Base-by-base conservation (phyloP, 345 rosid species). In the Salix dunnii region DNA sequence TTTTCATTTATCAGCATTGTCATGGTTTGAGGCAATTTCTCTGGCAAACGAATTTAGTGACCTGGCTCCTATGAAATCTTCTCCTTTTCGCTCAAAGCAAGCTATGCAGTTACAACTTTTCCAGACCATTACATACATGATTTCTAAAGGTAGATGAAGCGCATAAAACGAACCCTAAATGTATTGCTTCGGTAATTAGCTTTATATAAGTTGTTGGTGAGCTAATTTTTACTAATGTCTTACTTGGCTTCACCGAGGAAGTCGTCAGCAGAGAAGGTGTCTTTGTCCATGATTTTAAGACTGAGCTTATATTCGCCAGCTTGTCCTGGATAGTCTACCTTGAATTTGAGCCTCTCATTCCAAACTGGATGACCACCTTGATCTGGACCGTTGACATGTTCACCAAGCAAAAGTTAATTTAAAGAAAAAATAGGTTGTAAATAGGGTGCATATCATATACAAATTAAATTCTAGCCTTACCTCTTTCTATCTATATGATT, bases 241-340 rank as follows among this genome's bases (percentile, higher is more conserved):
- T 88, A 95, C 98, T 86, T 84, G 66, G 97, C 89, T 76, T 88
- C 78, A 13, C 99, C 99, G 6, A 95, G 64, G 70, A 70, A 85
- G 76, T 95, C 99, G 71, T 93, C 99, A 0, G 83, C 0, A 23
- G 96, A 78, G 87, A 95, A 89, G 35, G 87, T 91, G 79, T 95
- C 98, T 69, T 89, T 85, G 88, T 95, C 99, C 96, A 95, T 91
- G 84, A 93, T 85, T 70, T 83, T 89, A 70, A 93, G 88, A 70
- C 58, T 78, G 76, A 96, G 88, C 84, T 86, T 88, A 85, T 88
- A 88, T 27, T 86, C 89, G 3, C 71, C 55, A 38, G 88, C 90
- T 51, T 82, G 76, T 67, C 91, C 91, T 8, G 99, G 99, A 84
- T 88, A 93, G 80, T 96, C 98, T 67, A 83, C 97, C 71, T 77